Base-by-base conservation (phyloP, 495 filamentous ascomycete species). In the Penicillium manginii region DNA sequence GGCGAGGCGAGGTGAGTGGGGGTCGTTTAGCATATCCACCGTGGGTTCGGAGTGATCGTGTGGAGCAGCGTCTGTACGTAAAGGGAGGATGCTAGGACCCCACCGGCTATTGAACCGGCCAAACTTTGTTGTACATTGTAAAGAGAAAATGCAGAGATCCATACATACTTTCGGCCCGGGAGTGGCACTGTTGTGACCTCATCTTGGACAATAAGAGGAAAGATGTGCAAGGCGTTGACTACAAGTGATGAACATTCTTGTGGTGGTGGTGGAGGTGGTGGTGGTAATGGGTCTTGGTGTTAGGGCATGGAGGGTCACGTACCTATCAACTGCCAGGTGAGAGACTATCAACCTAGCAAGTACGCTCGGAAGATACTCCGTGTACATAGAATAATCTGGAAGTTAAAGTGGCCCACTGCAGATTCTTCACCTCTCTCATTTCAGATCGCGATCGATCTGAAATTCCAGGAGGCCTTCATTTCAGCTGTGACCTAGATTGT, bases 401-500 rank as follows among this genome's bases (percentile, higher is more conserved):
- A 43, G 40, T 9, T 19, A 17, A 43, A 43, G 19, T 17, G 40
- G 40, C 17, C 40, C 40, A 43, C 40, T 43, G 52, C 40, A 46
- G 46, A 29, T 51, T 17, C 14, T 22, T 42, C 17, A 39, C 17
- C 31, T 31, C 8, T 37, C 9, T 43, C 17, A 39, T 29, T 23
- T 45, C 26, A 33, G 49, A 35, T 19, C 49, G 17, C 49, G 50
- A 39, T 39, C 31, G 32, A 35, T 53, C 33, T 32, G 40, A 37
- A 15, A 39, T 39, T 53, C 32, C 15, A 55, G 48, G 56, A 59
- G 39, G 15, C 31, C 49, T 57, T 63, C 56, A 63, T 59, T 59
- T 59, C 56, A 57, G 49, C 52, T 63, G 61, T 50, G 49, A 63
- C 61, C 46, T 45, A 52, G 19, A 52, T 19, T 64, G 58, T 60